phyloP scores from a whole-genome alignment of 2,329 filamentous ascomycete species.

The Fusarium clavum region DNA sequence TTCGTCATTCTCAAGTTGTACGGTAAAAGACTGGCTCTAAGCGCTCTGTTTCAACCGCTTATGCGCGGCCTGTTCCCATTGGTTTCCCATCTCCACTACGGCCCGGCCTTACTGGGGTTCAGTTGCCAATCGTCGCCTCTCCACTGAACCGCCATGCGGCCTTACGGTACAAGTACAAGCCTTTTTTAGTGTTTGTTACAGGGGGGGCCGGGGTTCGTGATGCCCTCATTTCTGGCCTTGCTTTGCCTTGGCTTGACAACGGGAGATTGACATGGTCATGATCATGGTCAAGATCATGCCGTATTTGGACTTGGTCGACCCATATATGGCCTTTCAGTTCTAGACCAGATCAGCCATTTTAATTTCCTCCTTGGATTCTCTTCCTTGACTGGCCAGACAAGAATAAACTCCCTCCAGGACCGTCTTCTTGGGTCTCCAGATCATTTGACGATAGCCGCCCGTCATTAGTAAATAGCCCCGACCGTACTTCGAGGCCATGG shows the following conservation, averaged over 20 bases:
- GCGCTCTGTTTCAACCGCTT: constrained; percentile 42
- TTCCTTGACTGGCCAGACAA: constrained; percentile 19
- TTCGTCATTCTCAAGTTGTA: constrained; percentile 9
- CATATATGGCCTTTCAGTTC: constrained; percentile 23
- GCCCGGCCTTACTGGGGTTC: constrained; percentile 20
- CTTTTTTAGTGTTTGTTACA: constrained; percentile 19
- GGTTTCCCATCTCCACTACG: constrained; percentile 27
- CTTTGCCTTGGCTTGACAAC: neutral
- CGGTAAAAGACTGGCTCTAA: constrained; percentile 33
- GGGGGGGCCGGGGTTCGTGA: constrained; percentile 10
- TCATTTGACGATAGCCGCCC: constrained; percentile 32
- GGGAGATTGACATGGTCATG: neutral
- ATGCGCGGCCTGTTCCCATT: constrained; percentile 41
- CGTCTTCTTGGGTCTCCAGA: constrained; percentile 15
- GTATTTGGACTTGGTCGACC: constrained; percentile 22
- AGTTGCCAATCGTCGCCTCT: constrained; percentile 37
- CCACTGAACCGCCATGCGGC: constrained; percentile 41
- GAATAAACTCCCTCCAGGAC: constrained; percentile 29
- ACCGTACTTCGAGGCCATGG: constrained; percentile 16
- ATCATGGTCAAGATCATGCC: constrained; percentile 9
- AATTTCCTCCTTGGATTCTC: constrained; percentile 24
- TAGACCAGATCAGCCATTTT: constrained; percentile 35
- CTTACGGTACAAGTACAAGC: constrained; percentile 7
- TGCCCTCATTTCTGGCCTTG: constrained; percentile 26
- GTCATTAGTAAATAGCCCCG: neutral